These are phyloP conservation scores for Thalassiosira hispida DNA, from an alignment of 352 stramenopile genomes.

Conservation along the genomic window DNA sequence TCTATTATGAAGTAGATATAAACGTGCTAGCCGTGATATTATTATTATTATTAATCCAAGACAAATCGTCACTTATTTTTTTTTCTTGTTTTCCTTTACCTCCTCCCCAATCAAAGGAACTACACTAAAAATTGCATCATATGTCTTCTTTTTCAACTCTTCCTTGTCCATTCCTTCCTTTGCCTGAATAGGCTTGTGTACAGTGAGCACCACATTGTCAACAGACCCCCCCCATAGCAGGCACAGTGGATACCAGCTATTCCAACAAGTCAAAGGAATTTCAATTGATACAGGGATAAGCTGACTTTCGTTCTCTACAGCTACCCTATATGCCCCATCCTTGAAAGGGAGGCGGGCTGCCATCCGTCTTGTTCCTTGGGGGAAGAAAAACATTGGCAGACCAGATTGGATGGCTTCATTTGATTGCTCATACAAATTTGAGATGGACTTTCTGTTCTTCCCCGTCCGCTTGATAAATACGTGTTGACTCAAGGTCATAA, in stretches of 20 bases:
- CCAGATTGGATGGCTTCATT: constrained; percentile 69
- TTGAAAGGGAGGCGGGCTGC: constrained; percentile 72
- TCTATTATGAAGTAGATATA: too few relatives aligned
- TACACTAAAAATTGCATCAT: constrained; percentile 74
- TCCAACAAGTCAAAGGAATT: constrained; percentile 73
- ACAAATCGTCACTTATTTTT: constrained; percentile 10
- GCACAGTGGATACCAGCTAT: constrained; percentile 71
- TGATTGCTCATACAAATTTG: constrained; percentile 71
- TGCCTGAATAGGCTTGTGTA: constrained; percentile 63
- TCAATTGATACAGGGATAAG: constrained; percentile 75
- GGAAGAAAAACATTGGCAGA: constrained; percentile 81
- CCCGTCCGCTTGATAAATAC: constrained; percentile 72
- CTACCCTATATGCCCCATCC: constrained; percentile 78
- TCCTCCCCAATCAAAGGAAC: constrained; percentile 62
- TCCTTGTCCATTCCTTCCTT: constrained; percentile 63
- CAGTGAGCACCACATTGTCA: constrained; percentile 62
- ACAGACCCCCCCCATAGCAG: constrained; percentile 45
- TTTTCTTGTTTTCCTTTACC: constrained; percentile 37
- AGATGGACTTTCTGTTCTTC: constrained; percentile 64
- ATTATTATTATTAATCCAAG: too few relatives aligned
- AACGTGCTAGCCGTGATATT: too few relatives aligned
- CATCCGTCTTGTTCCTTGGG: constrained; percentile 77
- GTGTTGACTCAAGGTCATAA: constrained; percentile 68
- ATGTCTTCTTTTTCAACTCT: constrained; percentile 67
- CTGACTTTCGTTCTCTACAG: constrained; percentile 58